Conservation (phyloP, 257 asterid species). For the Primulina eburnea region DNA sequence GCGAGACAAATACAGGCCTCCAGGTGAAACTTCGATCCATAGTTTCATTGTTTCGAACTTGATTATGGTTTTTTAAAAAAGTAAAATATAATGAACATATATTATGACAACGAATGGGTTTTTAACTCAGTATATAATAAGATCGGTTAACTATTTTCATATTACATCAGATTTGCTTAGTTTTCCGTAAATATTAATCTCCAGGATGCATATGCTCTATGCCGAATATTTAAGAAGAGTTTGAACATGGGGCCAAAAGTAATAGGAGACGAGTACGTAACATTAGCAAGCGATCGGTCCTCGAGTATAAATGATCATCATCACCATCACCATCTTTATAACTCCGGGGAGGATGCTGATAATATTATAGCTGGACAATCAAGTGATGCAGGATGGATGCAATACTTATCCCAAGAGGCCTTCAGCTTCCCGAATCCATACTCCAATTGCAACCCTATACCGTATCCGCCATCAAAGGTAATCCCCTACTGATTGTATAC, state of each 20-base stretch:
- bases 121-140: neutral
- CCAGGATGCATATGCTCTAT: conserved; percentile 93
- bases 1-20: conserved; percentile 63
- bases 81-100: neutral
- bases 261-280: conserved; percentile 48
- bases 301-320: conserved; percentile 36
- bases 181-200: neutral
- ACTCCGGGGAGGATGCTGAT: conserved; percentile 10
- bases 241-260: conserved; percentile 53
- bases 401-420: conserved; percentile 79
- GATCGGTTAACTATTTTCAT: neutral
- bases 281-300: conserved; percentile 50
- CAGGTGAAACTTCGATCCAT: conserved; percentile 46
- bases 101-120: too few relatives aligned
- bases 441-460: conserved; percentile 34
- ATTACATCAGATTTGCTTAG: neutral
- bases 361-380: conserved; percentile 35
- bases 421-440: conserved; percentile 45
- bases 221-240: conserved; percentile 93
- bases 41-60: neutral
- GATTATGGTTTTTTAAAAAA: neutral
- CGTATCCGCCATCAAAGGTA: conserved; percentile 82
- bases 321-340: neutral
- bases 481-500: neutral
- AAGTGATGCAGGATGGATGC: conserved; percentile 64